Evolutionary conservation across 106 monocot species (phyloP), one percentile per base, ranked within the genome.

Genomic region (Narthecium ossifragum): DNA sequence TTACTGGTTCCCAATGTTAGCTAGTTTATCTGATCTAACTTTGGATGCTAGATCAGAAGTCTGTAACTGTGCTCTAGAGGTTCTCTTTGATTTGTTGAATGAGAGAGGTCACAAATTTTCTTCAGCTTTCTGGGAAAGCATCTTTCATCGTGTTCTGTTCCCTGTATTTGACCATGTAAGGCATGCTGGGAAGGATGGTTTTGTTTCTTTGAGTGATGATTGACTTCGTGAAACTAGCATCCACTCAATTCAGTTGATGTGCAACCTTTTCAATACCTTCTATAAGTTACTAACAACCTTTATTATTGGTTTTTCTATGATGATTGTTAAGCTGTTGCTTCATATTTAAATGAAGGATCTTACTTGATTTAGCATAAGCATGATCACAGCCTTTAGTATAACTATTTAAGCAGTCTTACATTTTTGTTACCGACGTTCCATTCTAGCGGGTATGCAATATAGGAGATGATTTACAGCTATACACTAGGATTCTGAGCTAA

Each of bases 1-100:
- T 61, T 96, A 96, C 38, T 96, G 96, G 96, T 96, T 96, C 53
- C 90, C 90, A 13, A 98, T 91, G 90, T 71, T 91, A 49, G 90
- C 98, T 51, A 91, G 98, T 12, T 61, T 98, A 48, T 91, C 98
- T 60, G 90, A 98, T 63, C 79, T 98, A 46, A 88, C 98, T 38
- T 70, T 91, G 46, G 98, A 98, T 66, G 55, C 76, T 30, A 91
- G 98, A 75, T 49, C 70, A 39, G 90, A 91, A 81, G 84, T 98
- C 13, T 64, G 98, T 48, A 91, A 75, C 30, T 90, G 98, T 78
- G 98, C 98, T 29, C 75, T 98, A 28, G 90, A 98, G 62, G 98
- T 98, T 69, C 78, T 98, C 33, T 98, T 98, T 79, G 98, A 98
- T 76, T 68, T 98, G 73, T 73, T 98, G 59, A 91, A 98, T 72